Percentiles rank a stretch among this genome's conserved stretches.
phyloP scores from a whole-genome alignment of 1,139 yeast species.

The Lodderomyces margitis region DNA sequence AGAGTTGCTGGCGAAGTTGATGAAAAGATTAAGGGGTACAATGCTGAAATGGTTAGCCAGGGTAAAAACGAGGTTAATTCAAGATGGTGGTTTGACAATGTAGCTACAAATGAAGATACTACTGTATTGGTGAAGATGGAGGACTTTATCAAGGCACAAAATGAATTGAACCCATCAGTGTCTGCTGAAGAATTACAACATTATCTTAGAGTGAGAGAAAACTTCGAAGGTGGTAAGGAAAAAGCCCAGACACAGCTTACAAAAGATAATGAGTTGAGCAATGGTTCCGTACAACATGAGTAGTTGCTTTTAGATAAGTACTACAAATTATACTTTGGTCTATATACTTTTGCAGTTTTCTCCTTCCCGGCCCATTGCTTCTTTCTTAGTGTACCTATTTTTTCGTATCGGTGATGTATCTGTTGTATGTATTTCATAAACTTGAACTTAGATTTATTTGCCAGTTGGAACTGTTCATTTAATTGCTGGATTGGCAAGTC shows the following conservation, averaged over 20 bases:
- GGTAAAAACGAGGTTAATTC: slow-evolving; percentile 51
- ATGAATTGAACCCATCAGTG: slow-evolving; percentile 77
- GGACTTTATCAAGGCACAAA: slow-evolving; percentile 75
- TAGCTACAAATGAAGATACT: slow-evolving; percentile 66
- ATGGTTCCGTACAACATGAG: background rate
- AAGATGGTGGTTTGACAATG: slow-evolving; percentile 90
- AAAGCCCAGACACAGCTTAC: slow-evolving; percentile 21
- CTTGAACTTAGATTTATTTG: background rate
- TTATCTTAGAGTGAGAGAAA: slow-evolving; percentile 71
- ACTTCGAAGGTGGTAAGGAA: slow-evolving; percentile 63
- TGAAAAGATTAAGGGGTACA: slow-evolving; percentile 54
- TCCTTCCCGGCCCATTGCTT: slow-evolving; percentile 9
- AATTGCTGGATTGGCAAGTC: slow-evolving; percentile 7
- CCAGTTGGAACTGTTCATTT: slow-evolving; percentile 2
- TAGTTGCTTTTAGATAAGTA: background rate
- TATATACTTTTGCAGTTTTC: slow-evolving; percentile 9
- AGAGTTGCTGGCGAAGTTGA: slow-evolving; percentile 81
- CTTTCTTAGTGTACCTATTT: slow-evolving; percentile 10
- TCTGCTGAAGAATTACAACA: slow-evolving; percentile 85
- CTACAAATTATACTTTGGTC: slow-evolving; percentile 10
- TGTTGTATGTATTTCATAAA: background rate
- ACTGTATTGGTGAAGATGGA: slow-evolving; percentile 64
- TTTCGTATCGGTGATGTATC: slow-evolving; percentile 7
- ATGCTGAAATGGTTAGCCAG: slow-evolving; percentile 26
- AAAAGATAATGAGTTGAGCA: slow-evolving; percentile 1